Conservation (phyloP, 2,329 filamentous ascomycete genomes). For the Epicoccum sorghinum region DNA sequence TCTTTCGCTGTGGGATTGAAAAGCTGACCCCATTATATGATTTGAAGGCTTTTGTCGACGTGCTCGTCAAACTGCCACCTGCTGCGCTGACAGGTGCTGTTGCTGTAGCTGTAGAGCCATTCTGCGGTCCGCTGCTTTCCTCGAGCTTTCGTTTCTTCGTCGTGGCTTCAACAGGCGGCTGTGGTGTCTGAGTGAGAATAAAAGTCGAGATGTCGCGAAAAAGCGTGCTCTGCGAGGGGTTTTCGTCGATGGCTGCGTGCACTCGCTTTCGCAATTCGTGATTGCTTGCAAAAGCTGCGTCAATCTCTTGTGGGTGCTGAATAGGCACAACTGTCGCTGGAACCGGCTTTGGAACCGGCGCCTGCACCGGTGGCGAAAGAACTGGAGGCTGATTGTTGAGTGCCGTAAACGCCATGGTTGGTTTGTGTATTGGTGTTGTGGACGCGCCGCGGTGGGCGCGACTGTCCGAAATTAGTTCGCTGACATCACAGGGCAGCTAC, state of each 20-base stretch:
- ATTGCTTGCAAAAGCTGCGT: constrained; percentile 42
- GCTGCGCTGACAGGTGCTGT: not conserved
- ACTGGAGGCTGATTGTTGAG: constrained; percentile 24
- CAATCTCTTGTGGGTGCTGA: constrained; percentile 38
- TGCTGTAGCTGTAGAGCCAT: constrained; percentile 8
- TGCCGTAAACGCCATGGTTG: constrained; percentile 32
- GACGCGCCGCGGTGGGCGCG: constrained; percentile 15
- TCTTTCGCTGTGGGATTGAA: constrained; percentile 67
- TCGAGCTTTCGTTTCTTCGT: constrained; percentile 50
- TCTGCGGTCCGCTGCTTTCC: constrained; percentile 29
- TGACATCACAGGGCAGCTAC: constrained; percentile 13
- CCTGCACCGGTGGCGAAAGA: constrained; percentile 13
- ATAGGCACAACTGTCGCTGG: constrained; percentile 10
- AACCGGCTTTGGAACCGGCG: constrained; percentile 1
- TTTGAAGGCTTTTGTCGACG: constrained; percentile 35
- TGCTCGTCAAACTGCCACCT: constrained; percentile 30
- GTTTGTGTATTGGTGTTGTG: constrained; percentile 12
- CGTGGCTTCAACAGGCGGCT: constrained; percentile 32
- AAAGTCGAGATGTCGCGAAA: constrained; percentile 48
- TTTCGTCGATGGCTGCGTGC: constrained; percentile 45
- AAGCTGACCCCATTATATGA: constrained; percentile 61
- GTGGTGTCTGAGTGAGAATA: constrained; percentile 37
- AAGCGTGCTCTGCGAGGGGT: constrained; percentile 39
- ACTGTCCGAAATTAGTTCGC: constrained; percentile 5
- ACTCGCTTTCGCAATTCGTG: constrained; percentile 47